Base-by-base conservation (phyloP, 2,329 filamentous ascomycete genomes). In the Xylariaceae sp. region DNA sequence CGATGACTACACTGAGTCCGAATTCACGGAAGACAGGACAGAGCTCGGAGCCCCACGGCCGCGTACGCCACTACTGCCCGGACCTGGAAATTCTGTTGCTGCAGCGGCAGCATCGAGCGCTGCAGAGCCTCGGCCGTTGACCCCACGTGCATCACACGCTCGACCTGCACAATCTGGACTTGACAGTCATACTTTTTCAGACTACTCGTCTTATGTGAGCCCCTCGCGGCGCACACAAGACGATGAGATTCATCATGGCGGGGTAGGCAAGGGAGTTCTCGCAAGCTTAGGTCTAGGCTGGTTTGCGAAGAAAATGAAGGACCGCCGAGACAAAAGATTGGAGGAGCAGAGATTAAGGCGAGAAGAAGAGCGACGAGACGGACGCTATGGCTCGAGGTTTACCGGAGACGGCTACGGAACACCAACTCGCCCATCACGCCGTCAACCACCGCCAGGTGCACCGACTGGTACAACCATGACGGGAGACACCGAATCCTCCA, bases 221-320 rank as follows among this genome's bases (percentile, higher is more conserved):
- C 85, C 83, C 10, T 91, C 86, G 37, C 77, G 80, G 48, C 81
- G 81, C 37, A 76, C 77, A 21, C 66, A 73, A 10, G 76, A 76
- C 6, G 73, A 78, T 27, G 66, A 63, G 49, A n/a, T n/a, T n/a
- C 74, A 48, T 71, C 74, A 50, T 27, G 64, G 71, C 10, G 79
- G 81, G 1, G 71, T 78, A n/a, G 80, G 78, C 18, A 83, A 87
- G 60, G 82, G 82, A 1, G 62, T 84, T 11, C 66, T 86, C 43
- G 85, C 82, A 7, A 77, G 85, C 2, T 71, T 90, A 21, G 87
- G 87, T 2, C 75, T 88, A 27, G 88, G 87, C 7, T 89, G 87
- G 75, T 73, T 92, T 41, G 82, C 83, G 6, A 86, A 82, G 73
- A 82, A 83, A 68, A 79, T 88, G 69, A 83, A 81, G 61, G 78